Percentiles rank a stretch among this genome's conserved stretches.
phyloP scores from a whole-genome alignment of 345 rosid species.

The Capsella bursapastoris region DNA sequence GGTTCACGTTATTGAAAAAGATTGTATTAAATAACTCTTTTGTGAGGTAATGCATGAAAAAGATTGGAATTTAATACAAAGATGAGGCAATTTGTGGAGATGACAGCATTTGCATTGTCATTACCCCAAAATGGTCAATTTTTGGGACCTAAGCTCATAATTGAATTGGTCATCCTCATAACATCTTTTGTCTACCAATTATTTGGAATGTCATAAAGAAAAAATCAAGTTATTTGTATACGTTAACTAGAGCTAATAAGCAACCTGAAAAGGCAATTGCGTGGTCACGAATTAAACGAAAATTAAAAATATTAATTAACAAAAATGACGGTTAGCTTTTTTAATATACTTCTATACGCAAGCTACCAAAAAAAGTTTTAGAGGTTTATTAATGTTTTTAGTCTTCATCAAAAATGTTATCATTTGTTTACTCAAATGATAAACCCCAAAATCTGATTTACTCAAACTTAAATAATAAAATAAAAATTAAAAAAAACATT shows the following conservation, averaged over 20 bases:
- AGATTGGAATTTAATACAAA: neutral
- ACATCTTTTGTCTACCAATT: conserved; percentile 22
- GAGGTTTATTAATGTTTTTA: neutral
- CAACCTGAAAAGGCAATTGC: conserved; percentile 12
- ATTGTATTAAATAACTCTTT: neutral
- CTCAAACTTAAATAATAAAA: too few species aligned
- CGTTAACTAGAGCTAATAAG: conserved; percentile 9
- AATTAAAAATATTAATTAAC: neutral
- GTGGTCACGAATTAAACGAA: neutral
- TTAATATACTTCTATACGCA: neutral
- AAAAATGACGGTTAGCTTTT: neutral
- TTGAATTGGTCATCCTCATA: conserved; percentile 8
- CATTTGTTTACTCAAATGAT: too few species aligned
- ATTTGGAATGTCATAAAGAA: neutral
- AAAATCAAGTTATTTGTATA: neutral
- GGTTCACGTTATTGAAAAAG: conserved; percentile 14
- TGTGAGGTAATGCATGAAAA: neutral
- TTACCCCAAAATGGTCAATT: conserved; percentile 17
- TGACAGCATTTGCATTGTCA: neutral
- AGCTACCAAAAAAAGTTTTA: neutral
- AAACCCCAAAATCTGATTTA: neutral
- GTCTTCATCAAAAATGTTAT: neutral
- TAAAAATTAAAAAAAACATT: neutral
- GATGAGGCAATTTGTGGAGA: neutral
- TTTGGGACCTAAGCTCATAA: conserved; percentile 26